A percentile compares a stretch with the other conserved stretches of the same genome.
phyloP scores from a whole-genome alignment of 257 asterid genomes.

The Solanum sitiens region DNA sequence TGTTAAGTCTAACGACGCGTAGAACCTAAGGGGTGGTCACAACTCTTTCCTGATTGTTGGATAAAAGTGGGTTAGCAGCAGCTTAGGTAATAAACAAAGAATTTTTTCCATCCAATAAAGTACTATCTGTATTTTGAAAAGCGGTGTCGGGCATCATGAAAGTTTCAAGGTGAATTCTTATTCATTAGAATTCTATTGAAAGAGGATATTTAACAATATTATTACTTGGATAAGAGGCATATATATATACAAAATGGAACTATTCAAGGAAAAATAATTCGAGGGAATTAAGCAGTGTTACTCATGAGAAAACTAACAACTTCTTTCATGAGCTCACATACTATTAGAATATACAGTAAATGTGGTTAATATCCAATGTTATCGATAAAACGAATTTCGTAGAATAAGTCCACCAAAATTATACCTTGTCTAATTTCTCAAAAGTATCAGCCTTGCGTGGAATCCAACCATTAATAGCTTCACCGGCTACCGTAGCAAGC shows the following conservation, averaged over 20 bases:
- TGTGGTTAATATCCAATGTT: not conserved
- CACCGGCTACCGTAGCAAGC: conserved; percentile 85
- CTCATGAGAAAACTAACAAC: not conserved
- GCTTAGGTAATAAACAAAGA: not conserved
- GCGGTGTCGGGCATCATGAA: not conserved
- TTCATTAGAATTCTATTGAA: not conserved
- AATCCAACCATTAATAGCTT: conserved; percentile 84
- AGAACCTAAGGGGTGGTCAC: not conserved
- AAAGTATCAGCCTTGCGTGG: conserved; percentile 80
- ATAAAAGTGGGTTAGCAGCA: not conserved
- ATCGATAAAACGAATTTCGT: not conserved
- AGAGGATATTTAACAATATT: not conserved
- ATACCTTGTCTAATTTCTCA: conserved; percentile 87
- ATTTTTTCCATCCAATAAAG: not conserved
- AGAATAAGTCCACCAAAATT: not conserved
- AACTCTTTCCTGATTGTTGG: not conserved
- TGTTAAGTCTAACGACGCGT: not conserved
- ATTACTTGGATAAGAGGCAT: not conserved
- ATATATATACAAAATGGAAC: not conserved
- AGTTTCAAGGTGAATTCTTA: not conserved
- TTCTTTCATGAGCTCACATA: not conserved
- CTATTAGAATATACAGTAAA: not conserved
- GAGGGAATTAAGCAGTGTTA: not conserved
- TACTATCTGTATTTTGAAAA: not conserved
- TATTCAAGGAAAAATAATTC: not conserved